Base-by-base conservation (phyloP, 2,329 filamentous ascomycete genomes). In the Nemania abortiva region DNA sequence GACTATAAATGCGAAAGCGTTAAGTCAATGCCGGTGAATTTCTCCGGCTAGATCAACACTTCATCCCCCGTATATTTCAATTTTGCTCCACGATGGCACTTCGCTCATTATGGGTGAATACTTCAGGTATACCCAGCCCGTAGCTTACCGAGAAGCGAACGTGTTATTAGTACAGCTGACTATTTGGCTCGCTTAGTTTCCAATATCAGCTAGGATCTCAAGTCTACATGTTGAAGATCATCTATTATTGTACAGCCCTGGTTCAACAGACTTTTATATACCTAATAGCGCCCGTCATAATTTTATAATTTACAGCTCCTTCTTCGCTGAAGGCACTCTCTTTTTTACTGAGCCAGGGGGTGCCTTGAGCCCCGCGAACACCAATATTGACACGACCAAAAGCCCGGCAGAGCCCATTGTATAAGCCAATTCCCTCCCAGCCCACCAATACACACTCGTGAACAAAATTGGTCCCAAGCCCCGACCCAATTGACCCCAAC, bases 371-470 rank as follows among this genome's bases (percentile, higher is more conserved):
- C 87, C 88, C 22, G 88, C 86, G 78, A 97, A 92, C 0, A 92
- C 93, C 27, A 94, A 81, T 11, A 85, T 86, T 53, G 88, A 87
- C 11, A 98, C 95, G 0, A 85, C 88, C 5, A 92, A 81, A 84
- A 98, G 97, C 5, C 94, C 94, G 13, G 88, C 85, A 0, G 93
- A 92, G 3, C 96, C 96, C 75, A 94, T 86, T 0, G 85, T 86
- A 80, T 98, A 99, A 1, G 96, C 96, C 11, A 90, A 86, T 77
- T 97, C 92, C 55, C 96, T 86, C 0, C 96, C 96, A 6, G 94
- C 95, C 96, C 96, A 99, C 96, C 96, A 99, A 83, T 99, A 99
- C 65, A 99, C 85, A 57, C 93, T 94, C 70, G 96, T 98, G 79
- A 99, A 99, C 42, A 97, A 82, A 4, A 99, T 80, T 0, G 96